Evolutionary conservation across 805 yeast genomes (phyloP), one percentile per base, ranked within the genome.

Genomic region (Cyberlindnera petersonii): DNA sequence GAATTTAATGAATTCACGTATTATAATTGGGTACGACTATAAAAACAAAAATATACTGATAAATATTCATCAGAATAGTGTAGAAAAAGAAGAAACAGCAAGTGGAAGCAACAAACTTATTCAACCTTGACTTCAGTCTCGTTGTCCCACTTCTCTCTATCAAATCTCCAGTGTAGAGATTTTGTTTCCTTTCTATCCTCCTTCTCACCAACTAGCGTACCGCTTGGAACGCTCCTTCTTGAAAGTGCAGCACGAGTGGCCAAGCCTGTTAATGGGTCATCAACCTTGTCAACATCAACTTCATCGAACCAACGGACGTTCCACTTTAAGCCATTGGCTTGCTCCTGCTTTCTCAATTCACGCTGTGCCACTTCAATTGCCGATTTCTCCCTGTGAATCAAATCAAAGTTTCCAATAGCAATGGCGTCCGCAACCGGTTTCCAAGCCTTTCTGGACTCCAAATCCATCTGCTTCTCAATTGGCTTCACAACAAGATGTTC

Each of bases 361-460:
- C 98, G 80, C 68, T 91, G 97, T 18, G 69, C 74, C 55, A 85
- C 82, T 67, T 91, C 98, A 49, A 93, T 73, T 56, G 68, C 65
- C 13, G 88, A 68, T 68, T 91, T 91, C 55, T 83, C 85, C 47
- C 69, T 66, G 56, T 81, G 80, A 50, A 91, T 88, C 47, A 72
- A 63, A 51, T 84, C 86, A 64, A 75, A 86, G 60, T 88, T 82
- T 31, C 91, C 85, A 17, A 65, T 62, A 42, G 72, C 76, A 53
- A 88, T 83, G 13, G 98, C 98, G 9, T 72, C 86, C 0, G 97
- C 95, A 19, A 93, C 98, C 48, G 79, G 75, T 36, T 59, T 53
- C 98, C 98, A 91, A 11, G 97, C 97, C 52, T 69, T 77, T 66
- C 96, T 82, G 42, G 86, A 72, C 65, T 91, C 98, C 51, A 89